Percentiles rank a stretch among this genome's conserved stretches.
Conservation (phyloP, 495 filamentous ascomycete species). For the Hypoxylon crocopeplum region DNA sequence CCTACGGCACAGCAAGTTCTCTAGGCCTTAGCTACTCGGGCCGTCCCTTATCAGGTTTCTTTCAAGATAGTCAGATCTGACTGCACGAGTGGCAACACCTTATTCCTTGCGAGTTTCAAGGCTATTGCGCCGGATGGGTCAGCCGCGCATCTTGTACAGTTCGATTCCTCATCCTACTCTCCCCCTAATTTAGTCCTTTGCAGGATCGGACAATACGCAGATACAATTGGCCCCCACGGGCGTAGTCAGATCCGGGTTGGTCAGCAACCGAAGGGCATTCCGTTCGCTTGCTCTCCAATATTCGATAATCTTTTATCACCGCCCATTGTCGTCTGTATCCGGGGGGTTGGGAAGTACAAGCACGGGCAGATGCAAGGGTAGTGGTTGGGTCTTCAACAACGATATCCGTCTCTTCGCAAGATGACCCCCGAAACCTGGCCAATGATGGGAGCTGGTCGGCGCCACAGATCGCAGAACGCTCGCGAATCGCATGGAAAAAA, state of each 20-base stretch:
- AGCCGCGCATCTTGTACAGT: constrained; percentile 25
- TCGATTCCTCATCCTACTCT: constrained; percentile 12
- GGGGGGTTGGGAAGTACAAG: constrained; percentile 29
- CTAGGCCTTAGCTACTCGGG: constrained; percentile 25
- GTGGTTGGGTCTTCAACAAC: constrained; percentile 18
- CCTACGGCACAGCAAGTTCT: constrained; percentile 24
- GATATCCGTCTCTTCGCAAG: constrained; percentile 7
- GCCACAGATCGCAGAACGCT: constrained; percentile 25
- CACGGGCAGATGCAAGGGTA: constrained; percentile 17
- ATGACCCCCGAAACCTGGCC: constrained; percentile 28
- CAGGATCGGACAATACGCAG: background rate
- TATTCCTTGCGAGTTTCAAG: constrained; percentile 25
- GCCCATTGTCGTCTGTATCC: constrained; percentile 14
- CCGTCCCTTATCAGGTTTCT: constrained; percentile 38
- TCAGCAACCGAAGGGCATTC: constrained; percentile 2
- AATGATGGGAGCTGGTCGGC: constrained; percentile 16
- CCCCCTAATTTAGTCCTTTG: constrained; percentile 5
- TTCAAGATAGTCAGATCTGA: constrained; percentile 31
- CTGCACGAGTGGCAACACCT: constrained; percentile 29
- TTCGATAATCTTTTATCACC: constrained; percentile 21
- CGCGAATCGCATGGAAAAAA: constrained; percentile 10
- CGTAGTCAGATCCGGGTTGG: constrained; percentile 19
- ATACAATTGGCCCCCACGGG: constrained; percentile 19
- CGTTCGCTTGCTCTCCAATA: background rate
- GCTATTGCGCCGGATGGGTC: constrained; percentile 25